Conservation (phyloP, 805 yeast genomes). For the Metschnikowia amazonensis region DNA sequence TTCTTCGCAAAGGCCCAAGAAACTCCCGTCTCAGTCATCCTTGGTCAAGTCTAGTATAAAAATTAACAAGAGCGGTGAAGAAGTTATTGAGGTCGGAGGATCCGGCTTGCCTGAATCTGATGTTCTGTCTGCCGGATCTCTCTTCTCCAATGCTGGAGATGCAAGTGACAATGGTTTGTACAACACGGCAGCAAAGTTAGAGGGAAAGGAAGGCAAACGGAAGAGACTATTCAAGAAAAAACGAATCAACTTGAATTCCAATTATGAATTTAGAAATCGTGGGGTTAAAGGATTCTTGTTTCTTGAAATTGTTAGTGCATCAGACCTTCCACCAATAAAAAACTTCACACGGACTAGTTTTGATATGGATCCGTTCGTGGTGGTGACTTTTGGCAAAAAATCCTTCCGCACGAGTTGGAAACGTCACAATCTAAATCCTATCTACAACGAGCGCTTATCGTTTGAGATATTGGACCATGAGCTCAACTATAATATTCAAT, state of each 20-base stretch:
- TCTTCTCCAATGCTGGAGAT: slow-evolving; percentile 4
- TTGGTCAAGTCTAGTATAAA: background rate
- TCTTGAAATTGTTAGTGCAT: slow-evolving; percentile 68
- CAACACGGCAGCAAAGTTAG: slow-evolving; percentile 5
- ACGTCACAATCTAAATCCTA: slow-evolving; percentile 77
- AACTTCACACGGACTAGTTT: slow-evolving; percentile 72
- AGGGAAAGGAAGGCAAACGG: slow-evolving; percentile 4
- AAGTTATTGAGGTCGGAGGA: background rate
- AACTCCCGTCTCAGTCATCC: background rate
- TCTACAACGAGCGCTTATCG: slow-evolving; percentile 73
- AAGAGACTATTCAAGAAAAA: slow-evolving; percentile 9
- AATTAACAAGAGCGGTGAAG: background rate
- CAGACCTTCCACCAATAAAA: slow-evolving; percentile 73
- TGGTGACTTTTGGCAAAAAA: slow-evolving; percentile 82
- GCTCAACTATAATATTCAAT: slow-evolving; percentile 57
- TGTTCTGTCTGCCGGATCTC: slow-evolving; percentile 15
- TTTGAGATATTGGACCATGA: slow-evolving; percentile 74
- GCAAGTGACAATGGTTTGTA: slow-evolving; percentile 11
- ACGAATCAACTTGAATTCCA: slow-evolving; percentile 9
- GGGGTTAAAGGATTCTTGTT: slow-evolving; percentile 66
- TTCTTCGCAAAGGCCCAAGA: background rate
- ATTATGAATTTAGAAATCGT: slow-evolving; percentile 38
- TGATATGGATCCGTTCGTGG: slow-evolving; percentile 96
- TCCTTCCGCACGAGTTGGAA: slow-evolving; percentile 83
- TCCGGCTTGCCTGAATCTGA: slow-evolving; percentile 9